Evolutionary conservation across 177 flowering plant species (phyloP), one percentile per base, ranked within the genome.

Genomic region (Vitis hybrid): DNA sequence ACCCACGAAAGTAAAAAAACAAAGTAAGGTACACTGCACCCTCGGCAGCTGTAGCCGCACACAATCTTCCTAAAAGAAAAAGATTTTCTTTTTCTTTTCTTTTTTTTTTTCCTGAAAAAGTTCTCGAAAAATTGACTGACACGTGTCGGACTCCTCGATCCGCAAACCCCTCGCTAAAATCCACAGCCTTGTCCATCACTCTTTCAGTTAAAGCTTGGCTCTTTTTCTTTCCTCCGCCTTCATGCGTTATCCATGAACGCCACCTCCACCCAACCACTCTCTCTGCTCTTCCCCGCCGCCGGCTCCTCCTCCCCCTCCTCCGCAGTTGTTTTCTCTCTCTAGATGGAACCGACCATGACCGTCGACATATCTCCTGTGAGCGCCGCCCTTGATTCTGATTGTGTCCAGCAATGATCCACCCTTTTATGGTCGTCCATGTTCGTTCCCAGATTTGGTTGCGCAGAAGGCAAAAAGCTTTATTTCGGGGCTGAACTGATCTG

Each of bases 401-500:
- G 6, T 26, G 15, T 7, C 4, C 2, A 32, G 63, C 61, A 52
- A 77, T 80, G 83, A 66, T 80, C 64, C 67, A 80, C 70, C 67
- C 69, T 0, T 67, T 72, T 67, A 13, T 75, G 57, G 26, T 77
- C 23, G 70, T 64, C 23, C 67, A 69, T 65, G 66, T 70, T 57
- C 78, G 70, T 52, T 77, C 83, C n/a, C 77, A 63, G 66, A 67
- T 72, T 62, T 75, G 73, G 77, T 52, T 67, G 13, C 72, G 76
- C 52, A 75, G 72, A 13, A 69, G 76, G 60, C 67, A 72, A 75
- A 62, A 68, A 64, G 3, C 8, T 40, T 40, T 40, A 40, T 5
- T 40, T 40, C 45, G 45, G 45, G 45, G 45, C 0, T 40, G 45
- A 40, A 40, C 45, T 40, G 8, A 40, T 40, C 45, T 40, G 7